Evolutionary conservation across 495 filamentous ascomycete genomes (phyloP).

Genomic region (Talaromyces liani): DNA sequence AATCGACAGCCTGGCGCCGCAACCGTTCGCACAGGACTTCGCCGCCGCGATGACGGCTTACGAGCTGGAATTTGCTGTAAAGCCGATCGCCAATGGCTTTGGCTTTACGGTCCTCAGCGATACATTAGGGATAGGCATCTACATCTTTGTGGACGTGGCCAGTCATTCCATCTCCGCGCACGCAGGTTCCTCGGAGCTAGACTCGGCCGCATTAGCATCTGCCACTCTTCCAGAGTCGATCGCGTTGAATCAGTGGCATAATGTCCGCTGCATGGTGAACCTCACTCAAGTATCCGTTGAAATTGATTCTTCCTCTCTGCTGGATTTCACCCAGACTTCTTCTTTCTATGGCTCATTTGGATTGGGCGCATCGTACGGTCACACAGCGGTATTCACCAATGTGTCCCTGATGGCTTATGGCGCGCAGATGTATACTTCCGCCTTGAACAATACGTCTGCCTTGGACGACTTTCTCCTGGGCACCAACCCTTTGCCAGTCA

Average conservation of each 20-base stretch:
- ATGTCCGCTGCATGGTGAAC: slow-evolving; percentile 11
- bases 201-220: slow-evolving; percentile 5
- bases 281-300: slow-evolving; percentile 10
- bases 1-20: slow-evolving; percentile 14
- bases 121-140: slow-evolving; percentile 14
- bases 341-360: slow-evolving; percentile 15
- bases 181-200: slow-evolving; percentile 1
- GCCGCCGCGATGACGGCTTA: slow-evolving; percentile 9
- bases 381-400: slow-evolving; percentile 14
- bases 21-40: slow-evolving; percentile 8
- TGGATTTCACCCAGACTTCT: slow-evolving; percentile 13
- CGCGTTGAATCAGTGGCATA: slow-evolving; percentile 13
- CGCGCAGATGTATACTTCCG: slow-evolving; percentile 11
- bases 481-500: slow-evolving; percentile 14
- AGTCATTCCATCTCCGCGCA: slow-evolving; percentile 13
- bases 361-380: slow-evolving; percentile 14
- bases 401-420: slow-evolving; percentile 11
- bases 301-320: slow-evolving; percentile 9
- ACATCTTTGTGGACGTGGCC: slow-evolving; percentile 13
- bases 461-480: slow-evolving; percentile 14
- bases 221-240: slow-evolving; percentile 10
- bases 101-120: slow-evolving; percentile 16
- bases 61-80: neutral
- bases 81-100: slow-evolving; percentile 13
- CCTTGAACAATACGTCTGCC: slow-evolving; percentile 12